A percentile compares a stretch with the other conserved stretches of the same genome.
These are phyloP conservation scores for Eucalyptus marginata DNA, from an alignment of 345 rosid genomes.

Conservation along the genomic window DNA sequence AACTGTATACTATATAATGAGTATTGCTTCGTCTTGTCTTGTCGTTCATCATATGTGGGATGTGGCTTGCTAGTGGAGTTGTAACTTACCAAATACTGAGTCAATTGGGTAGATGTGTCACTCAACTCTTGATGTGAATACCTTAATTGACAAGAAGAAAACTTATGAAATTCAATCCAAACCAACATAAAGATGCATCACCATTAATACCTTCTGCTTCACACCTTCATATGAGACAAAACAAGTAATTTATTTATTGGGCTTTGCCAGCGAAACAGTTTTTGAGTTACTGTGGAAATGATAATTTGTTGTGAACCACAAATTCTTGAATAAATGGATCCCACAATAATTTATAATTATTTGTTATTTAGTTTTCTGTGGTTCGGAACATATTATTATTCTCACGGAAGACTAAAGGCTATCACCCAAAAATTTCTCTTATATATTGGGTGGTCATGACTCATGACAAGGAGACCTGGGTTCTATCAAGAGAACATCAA, in stretches of 20 bases:
- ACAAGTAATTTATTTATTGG: neutral
- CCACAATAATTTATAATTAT: too few relatives aligned
- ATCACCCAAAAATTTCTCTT: too few relatives aligned
- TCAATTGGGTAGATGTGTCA: neutral
- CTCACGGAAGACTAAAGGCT: too few relatives aligned
- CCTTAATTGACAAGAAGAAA: neutral
- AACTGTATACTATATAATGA: neutral
- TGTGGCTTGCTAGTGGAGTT: neutral
- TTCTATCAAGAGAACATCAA: conserved; percentile 33
- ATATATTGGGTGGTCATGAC: too few relatives aligned
- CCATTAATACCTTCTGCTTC: neutral
- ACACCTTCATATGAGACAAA: neutral
- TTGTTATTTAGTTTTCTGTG: too few relatives aligned
- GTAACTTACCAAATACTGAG: neutral
- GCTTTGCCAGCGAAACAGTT: too few relatives aligned
- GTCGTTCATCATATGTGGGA: neutral
- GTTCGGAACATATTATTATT: rapidly evolving
- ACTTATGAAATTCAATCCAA: neutral
- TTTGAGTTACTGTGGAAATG: too few relatives aligned
- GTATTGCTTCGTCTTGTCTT: neutral
- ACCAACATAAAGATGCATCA: neutral
- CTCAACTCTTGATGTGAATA: neutral
- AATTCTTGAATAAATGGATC: too few relatives aligned
- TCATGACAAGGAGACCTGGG: neutral
- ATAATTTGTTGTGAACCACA: too few relatives aligned